Conservation (phyloP, 1,284 basidiomycete species). For the Hemileia vastatrix region DNA sequence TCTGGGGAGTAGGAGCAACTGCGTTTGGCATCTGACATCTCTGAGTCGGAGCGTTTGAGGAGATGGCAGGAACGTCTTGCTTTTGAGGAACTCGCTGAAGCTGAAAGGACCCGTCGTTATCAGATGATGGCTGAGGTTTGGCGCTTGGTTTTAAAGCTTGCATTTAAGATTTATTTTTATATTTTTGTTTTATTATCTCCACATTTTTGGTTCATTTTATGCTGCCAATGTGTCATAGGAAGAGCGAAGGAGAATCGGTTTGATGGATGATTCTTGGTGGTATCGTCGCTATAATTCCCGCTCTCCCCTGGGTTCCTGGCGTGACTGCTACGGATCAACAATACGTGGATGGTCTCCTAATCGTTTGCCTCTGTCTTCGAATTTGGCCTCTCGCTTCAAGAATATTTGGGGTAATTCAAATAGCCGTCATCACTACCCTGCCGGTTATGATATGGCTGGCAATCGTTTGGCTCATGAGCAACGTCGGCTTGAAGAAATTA, state of each 20-base stretch:
- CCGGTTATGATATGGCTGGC: background rate
- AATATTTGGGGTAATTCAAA: slow-evolving; percentile 20
- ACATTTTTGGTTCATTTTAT: background rate
- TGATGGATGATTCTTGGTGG: slow-evolving; percentile 23
- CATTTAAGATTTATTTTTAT: background rate
- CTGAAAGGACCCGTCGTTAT: slow-evolving; percentile 16
- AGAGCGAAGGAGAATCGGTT: slow-evolving; percentile 21
- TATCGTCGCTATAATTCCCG: slow-evolving; percentile 15
- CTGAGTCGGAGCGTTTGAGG: slow-evolving; percentile 17
- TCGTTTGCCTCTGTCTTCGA: slow-evolving; percentile 13
- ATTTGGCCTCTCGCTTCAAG: slow-evolving; percentile 17
- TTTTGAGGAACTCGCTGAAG: slow-evolving; percentile 21
- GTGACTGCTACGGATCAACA: slow-evolving; percentile 13
- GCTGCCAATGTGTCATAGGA: slow-evolving; percentile 14
- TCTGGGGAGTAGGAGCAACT: slow-evolving; percentile 9
- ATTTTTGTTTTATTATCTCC: background rate
- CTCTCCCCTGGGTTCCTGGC: slow-evolving; percentile 12
- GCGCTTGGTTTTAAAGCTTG: too few species aligned
- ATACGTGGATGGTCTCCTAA: slow-evolving; percentile 21
- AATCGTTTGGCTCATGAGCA: slow-evolving; percentile 15
- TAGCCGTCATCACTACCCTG: background rate
- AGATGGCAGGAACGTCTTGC: slow-evolving; percentile 19
- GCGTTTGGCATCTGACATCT: slow-evolving; percentile 17
- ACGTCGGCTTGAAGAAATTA: slow-evolving; percentile 9
- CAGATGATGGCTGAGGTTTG: slow-evolving; percentile 22